Conservation (phyloP, 345 rosid genomes). For the Rhodomyrtus tomentosa region DNA sequence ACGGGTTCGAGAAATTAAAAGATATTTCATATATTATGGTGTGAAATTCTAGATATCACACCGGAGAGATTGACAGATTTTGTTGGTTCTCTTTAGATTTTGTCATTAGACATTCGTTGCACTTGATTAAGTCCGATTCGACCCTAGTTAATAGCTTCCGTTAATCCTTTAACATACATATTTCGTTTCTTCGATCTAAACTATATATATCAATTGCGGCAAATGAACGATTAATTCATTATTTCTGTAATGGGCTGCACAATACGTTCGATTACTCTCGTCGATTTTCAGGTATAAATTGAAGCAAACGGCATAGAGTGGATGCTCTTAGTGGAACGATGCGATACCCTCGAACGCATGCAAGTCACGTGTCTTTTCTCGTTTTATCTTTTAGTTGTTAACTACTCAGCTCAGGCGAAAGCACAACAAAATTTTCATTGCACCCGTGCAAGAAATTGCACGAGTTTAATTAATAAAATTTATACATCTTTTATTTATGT, state of each 20-base stretch:
- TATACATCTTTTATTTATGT: too few relatives aligned
- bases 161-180: too few relatives aligned
- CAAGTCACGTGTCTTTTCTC: too few relatives aligned
- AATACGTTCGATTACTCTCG: neutral
- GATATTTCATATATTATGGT: neutral
- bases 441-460: too few relatives aligned
- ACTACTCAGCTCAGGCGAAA: too few relatives aligned
- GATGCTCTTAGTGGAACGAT: neutral
- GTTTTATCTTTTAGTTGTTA: too few relatives aligned
- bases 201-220: neutral
- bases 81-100: accelerated
- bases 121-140: neutral
- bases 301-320: neutral
- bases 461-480: too few relatives aligned
- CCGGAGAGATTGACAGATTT: neutral
- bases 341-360: neutral
- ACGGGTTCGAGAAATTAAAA: neutral
- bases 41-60: neutral
- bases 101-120: neutral
- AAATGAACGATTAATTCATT: neutral
- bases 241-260: too few relatives aligned
- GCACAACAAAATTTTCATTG: too few relatives aligned
- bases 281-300: neutral
- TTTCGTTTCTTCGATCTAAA: neutral
- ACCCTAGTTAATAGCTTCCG: neutral